A percentile compares a stretch with the other conserved stretches of the same genome.
These are phyloP conservation scores for Talinum fruticosum DNA, from an alignment of 148 eudicot species.

Conservation along the genomic window DNA sequence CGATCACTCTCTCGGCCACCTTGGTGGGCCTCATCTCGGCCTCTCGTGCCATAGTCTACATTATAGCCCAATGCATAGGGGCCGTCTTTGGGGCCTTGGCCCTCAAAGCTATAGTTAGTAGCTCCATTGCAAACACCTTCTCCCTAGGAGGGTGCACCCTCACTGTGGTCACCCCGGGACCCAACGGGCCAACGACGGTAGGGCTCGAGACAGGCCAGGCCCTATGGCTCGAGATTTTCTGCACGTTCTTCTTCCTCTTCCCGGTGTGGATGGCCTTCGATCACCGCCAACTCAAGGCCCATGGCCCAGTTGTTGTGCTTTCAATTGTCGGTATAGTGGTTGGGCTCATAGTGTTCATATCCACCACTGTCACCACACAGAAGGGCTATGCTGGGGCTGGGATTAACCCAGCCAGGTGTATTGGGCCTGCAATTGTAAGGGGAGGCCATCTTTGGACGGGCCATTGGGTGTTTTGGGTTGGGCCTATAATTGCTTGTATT, in stretches of 20 bases:
- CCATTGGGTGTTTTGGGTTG: constrained; percentile 38
- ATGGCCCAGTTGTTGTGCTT: constrained; percentile 26
- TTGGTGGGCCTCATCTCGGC: constrained; percentile 30
- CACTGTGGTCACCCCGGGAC: constrained; percentile 16
- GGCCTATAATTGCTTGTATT: constrained; percentile 26
- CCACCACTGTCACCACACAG: constrained; percentile 24
- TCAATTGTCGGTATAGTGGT: constrained; percentile 27
- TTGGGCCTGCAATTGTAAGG: constrained; percentile 32
- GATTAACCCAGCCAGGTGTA: constrained; percentile 32
- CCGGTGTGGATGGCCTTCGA: constrained; percentile 32
- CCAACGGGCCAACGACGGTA: constrained; percentile 20
- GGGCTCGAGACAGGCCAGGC: constrained; percentile 26
- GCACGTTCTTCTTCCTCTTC: constrained; percentile 26
- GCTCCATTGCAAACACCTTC: constrained; percentile 13
- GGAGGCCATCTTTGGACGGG: constrained; percentile 31
- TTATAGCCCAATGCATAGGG: constrained; percentile 33
- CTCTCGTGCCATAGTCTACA: constrained; percentile 27
- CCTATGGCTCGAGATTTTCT: constrained; percentile 28
- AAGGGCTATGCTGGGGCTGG: constrained; percentile 30
- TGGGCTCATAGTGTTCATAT: constrained; percentile 27
- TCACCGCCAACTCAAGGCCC: constrained; percentile 11
- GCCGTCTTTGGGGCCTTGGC: constrained; percentile 28
- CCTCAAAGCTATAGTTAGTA: constrained; percentile 21
- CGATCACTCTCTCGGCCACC: constrained; percentile 24
- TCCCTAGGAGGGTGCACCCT: constrained; percentile 31